phyloP scores from a whole-genome alignment of 2,329 filamentous ascomycete genomes.

The Trichoderma sp. region DNA sequence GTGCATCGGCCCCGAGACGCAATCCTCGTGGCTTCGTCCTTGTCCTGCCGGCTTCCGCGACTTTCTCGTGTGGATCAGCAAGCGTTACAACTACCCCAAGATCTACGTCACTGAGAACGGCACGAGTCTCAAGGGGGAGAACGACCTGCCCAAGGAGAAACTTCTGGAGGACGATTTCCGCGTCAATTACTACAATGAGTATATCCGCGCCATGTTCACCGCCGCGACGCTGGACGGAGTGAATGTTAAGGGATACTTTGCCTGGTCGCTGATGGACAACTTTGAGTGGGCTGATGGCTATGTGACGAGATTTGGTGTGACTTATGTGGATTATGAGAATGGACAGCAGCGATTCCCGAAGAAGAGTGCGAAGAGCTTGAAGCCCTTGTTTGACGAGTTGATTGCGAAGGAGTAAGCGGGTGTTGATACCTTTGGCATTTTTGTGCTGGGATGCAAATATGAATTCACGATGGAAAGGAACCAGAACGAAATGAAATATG shows the following conservation, averaged over 20 bases:
- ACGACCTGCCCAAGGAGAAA: constrained; percentile 68
- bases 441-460: background rate
- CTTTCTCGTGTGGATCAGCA: constrained; percentile 73
- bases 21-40: constrained; percentile 79
- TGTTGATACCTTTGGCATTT: background rate
- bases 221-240: constrained; percentile 73
- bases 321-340: constrained; percentile 78
- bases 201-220: constrained; percentile 74
- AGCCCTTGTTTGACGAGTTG: constrained; percentile 68
- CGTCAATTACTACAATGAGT: constrained; percentile 74
- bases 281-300: constrained; percentile 94
- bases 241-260: constrained; percentile 77
- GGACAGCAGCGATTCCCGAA: constrained; percentile 80
- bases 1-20: constrained; percentile 77
- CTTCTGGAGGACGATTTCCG: constrained; percentile 83
- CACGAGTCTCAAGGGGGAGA: constrained; percentile 81
- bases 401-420: constrained; percentile 51
- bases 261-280: constrained; percentile 88
- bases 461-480: background rate
- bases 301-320: constrained; percentile 81
- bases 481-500: background rate
- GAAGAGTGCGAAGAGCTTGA: constrained; percentile 75
- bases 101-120: constrained; percentile 92
- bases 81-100: constrained; percentile 72
- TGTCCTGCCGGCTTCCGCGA: constrained; percentile 75